Base-by-base conservation (phyloP, 129 eudicot species). In the Centaurea solstitialis region DNA sequence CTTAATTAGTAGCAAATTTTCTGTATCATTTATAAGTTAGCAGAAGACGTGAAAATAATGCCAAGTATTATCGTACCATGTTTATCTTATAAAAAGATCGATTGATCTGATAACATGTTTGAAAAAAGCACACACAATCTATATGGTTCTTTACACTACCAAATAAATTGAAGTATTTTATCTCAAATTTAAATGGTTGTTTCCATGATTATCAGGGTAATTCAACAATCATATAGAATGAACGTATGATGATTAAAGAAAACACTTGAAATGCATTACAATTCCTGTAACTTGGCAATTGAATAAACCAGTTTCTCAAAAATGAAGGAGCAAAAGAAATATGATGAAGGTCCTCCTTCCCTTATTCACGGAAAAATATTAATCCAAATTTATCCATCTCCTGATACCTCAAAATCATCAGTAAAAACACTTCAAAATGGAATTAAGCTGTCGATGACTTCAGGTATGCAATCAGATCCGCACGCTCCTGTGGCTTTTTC, bases 401-500 rank as follows among this genome's bases (percentile, higher is more conserved):
- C 84, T n/a, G 17, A 65, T 77, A 83, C n/a, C 69, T 70, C 50
- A 68, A 72, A 72, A 77, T 41, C 65, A 47, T 57, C 76, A 35
- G 37, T 73, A 83, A 69, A 45, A 83, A 23, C 76, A 78, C 80
- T 70, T 78, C 26, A 70, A 67, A 76, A 73, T 35, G 68, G 39
- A n/a, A 85, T 76, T 73, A 67, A 3, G 89, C 78, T 3, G 94
- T 90, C 4, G 94, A 80, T 67, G 77, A 74, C 80, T 90, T 90
- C 83, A 90, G 78, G 72, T 90, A 90, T 10, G 94, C 87, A 81
- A 90, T 90, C 61, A 90, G 94, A 76, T 90, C 94, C 7, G 87
- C 82, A 68, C 94, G 94, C 0, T 90, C 94, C 76, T 90, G 89
- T 28, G 94, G 94, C 85, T 90, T 90, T 83, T 90, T 90, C 80